Conservation (phyloP, 1,139 yeast genomes). For the Eremothecium coryli region DNA sequence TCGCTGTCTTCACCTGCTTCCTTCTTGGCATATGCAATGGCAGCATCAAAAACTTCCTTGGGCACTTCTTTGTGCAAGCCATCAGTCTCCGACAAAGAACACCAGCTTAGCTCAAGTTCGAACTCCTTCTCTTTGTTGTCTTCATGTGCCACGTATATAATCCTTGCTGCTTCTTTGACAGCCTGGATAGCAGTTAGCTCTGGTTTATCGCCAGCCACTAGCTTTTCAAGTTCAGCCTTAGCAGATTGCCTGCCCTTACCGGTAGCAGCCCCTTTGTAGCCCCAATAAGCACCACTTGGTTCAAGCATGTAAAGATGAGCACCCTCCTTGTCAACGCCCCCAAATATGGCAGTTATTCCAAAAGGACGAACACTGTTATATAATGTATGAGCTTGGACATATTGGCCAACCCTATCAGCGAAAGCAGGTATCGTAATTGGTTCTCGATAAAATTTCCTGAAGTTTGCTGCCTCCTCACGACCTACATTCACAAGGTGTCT, state of each 20-base stretch:
- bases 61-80: slow-evolving; percentile 81
- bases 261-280: slow-evolving; percentile 92
- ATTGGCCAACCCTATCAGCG: slow-evolving; percentile 81
- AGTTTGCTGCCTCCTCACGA: slow-evolving; percentile 80
- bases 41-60: slow-evolving; percentile 67
- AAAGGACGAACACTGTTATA: slow-evolving; percentile 97
- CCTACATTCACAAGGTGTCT: slow-evolving; percentile 88
- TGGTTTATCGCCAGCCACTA: slow-evolving; percentile 31
- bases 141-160: slow-evolving; percentile 90
- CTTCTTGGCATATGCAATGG: slow-evolving; percentile 70
- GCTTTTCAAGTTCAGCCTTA: slow-evolving; percentile 87
- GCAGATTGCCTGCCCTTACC: slow-evolving; percentile 98
- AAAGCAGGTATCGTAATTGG: slow-evolving; percentile 75
- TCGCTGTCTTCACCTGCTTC: slow-evolving; percentile 72
- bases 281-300: slow-evolving; percentile 97
- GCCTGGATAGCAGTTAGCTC: slow-evolving; percentile 74
- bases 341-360: slow-evolving; percentile 85
- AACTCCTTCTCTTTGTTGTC: slow-evolving; percentile 96
- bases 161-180: slow-evolving; percentile 85
- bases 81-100: slow-evolving; percentile 60
- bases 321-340: slow-evolving; percentile 84
- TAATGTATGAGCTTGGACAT: slow-evolving; percentile 91
- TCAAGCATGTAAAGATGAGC: slow-evolving; percentile 94
- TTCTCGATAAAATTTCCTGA: slow-evolving; percentile 67
- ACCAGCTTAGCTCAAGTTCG: slow-evolving; percentile 92